Conservation (phyloP, 2,329 filamentous ascomycete species). For the Alternaria burnsii region DNA sequence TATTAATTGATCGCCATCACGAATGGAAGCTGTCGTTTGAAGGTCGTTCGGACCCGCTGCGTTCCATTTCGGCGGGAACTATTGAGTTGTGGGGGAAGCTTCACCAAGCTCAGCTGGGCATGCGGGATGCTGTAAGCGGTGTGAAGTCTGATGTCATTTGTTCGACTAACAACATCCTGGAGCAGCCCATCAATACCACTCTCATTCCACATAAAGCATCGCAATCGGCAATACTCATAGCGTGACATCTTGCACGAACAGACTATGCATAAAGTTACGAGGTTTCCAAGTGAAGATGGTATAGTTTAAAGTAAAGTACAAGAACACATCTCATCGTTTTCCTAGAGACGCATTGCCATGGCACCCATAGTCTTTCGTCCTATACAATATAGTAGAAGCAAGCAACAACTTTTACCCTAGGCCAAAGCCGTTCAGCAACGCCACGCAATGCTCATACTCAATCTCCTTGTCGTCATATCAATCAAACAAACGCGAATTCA, state of each 20-base stretch:
- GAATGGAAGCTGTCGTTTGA: background rate
- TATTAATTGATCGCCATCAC: background rate
- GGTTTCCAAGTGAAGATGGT: background rate
- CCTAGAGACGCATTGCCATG: background rate
- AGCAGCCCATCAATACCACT: background rate
- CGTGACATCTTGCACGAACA: background rate
- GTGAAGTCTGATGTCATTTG: conserved; percentile 4
- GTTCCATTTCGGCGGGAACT: conserved; percentile 4
- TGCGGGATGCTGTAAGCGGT: conserved; percentile 2
- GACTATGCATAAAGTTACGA: background rate
- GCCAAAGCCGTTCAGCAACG: background rate
- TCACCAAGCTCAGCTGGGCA: conserved; percentile 14
- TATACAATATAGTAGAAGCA: background rate
- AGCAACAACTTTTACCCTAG: background rate
- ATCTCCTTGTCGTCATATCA: background rate
- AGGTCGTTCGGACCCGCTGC: background rate
- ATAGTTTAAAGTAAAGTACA: background rate
- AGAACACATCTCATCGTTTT: background rate
- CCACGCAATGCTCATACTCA: conserved; percentile 11
- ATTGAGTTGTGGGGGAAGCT: conserved; percentile 14
- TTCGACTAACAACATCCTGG: background rate
- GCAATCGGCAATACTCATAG: background rate
- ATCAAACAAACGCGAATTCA: background rate
- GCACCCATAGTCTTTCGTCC: background rate
- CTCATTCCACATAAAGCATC: background rate